Evolutionary conservation across 2,329 filamentous ascomycete genomes (phyloP), one percentile per base, ranked within the genome.

Genomic region (Botryotinia globosa): DNA sequence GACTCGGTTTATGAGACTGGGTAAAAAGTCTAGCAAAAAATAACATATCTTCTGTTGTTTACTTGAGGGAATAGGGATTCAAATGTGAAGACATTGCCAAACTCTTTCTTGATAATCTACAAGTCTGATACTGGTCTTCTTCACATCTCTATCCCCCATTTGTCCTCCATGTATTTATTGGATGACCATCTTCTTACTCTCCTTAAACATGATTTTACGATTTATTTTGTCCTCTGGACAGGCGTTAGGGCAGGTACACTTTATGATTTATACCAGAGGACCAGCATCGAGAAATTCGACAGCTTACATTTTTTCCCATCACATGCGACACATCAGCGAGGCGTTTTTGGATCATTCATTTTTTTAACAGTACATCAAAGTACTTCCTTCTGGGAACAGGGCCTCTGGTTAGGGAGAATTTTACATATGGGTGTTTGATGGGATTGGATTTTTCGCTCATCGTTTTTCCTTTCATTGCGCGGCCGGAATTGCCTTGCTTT

Each of bases 1-100:
- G 74, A 91, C 89, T n/a, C 84, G 85, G 73, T 81, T 88, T 45
- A 80, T 88, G 64, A 82, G 84, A 10, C 79, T 85, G 73, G 68
- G 74, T 22, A 75, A 74, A 65, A 78, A 77, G 74, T 65, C 70
- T 25, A 29, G 51, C n/a, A 69, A 25, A 25, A 70, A 54, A 34
- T 71, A 58, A 61, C 45, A 42, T 18, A 8, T 54, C 10, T 58
- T 32, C 16, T 51, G 44, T 65, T 25, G 18, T 65, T 65, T 34
- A 34, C 54, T 67, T 1, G n/a, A 42, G 48, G 34, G 48, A 68
- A 10, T 32, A 44, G 12, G n/a, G 37, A 22, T 32, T 42, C 34
- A 56, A 29, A 68, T 32, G 18, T 68, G 65, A 56, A 68, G 65
- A 56, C 6, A 29, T 16, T 12, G 25, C 29, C 29, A 68, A 25